These are phyloP conservation scores for Pichia insulana DNA, from an alignment of 805 yeast species.

Conservation along the genomic window DNA sequence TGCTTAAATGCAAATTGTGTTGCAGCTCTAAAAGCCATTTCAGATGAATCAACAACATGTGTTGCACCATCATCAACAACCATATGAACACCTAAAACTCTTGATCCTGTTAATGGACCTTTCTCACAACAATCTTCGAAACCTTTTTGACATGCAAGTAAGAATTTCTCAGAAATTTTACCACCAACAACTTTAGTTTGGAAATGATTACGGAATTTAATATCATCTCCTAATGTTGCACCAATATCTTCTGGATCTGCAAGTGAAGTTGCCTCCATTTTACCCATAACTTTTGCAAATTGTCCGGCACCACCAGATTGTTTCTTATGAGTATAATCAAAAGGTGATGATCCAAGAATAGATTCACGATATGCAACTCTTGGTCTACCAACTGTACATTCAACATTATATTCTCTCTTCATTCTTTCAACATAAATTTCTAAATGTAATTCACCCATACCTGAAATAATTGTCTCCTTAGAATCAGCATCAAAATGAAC, in stretches of 20 bases:
- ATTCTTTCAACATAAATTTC: conserved; percentile 98
- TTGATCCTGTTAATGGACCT: conserved; percentile 95
- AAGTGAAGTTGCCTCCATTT: conserved; percentile 41
- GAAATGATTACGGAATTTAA: conserved; percentile 52
- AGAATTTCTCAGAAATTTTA: conserved; percentile 88
- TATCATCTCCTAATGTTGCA: conserved; percentile 23
- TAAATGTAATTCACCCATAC: conserved; percentile 90
- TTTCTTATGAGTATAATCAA: conserved; percentile 93
- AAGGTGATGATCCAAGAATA: conserved; percentile 57
- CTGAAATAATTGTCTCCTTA: conserved; percentile 90
- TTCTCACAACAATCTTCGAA: conserved; percentile 90
- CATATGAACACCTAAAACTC: conserved; percentile 89
- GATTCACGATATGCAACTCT: conserved; percentile 98
- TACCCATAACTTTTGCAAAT: conserved; percentile 93
- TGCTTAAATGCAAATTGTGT: conserved; percentile 86
- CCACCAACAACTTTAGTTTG: conserved; percentile 93
- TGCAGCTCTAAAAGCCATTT: conserved; percentile 90
- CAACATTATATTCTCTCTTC: conserved; percentile 94
- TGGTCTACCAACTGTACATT: conserved; percentile 92
- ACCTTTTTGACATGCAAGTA: conserved; percentile 91
- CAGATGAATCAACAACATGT: conserved; percentile 95
- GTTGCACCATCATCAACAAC: conserved; percentile 93
- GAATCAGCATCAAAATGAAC: conserved; percentile 85
- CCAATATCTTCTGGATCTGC: conserved; percentile 38
- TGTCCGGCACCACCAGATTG: conserved; percentile 99